Evolutionary conservation across 1,284 basidiomycete species (phyloP).

Genomic region (Ceratobasidium sp.): DNA sequence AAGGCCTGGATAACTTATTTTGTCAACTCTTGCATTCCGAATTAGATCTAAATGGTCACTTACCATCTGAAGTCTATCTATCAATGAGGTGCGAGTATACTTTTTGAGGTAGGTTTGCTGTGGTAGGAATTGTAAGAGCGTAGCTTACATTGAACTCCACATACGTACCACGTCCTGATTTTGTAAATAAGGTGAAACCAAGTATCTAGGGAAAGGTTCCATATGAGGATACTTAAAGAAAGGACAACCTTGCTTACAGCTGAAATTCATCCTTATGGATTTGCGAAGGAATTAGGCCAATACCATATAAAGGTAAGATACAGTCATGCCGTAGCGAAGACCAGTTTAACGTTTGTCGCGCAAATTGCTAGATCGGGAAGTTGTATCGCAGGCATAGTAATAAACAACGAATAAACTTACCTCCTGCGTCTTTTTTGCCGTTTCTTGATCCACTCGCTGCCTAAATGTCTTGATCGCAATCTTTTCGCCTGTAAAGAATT

Average conservation of each 20-base stretch:
- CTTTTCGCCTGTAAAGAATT: conserved; percentile 29
- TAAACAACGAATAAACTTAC: not conserved
- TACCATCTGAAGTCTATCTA: conserved; percentile 26
- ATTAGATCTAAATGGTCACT: not conserved
- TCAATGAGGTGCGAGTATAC: not conserved
- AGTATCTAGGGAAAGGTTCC: not conserved
- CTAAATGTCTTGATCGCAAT: conserved; percentile 34
- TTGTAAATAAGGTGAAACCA: conserved; percentile 30
- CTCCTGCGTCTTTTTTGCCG: conserved; percentile 21
- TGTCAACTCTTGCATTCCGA: not conserved
- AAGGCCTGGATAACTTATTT: not conserved
- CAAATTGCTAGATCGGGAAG: conserved; percentile 12
- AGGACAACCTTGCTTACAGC: not conserved
- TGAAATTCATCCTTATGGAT: conserved; percentile 7
- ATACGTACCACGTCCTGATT: conserved; percentile 34
- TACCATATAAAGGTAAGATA: conserved; percentile 37
- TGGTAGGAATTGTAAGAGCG: not conserved
- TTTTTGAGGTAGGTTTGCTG: conserved; percentile 29
- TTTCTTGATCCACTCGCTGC: conserved; percentile 33
- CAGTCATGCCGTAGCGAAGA: conserved; percentile 29
- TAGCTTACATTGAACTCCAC: no score
- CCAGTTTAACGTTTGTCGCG: conserved; percentile 30
- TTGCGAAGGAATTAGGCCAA: not conserved
- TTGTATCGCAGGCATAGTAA: not conserved
- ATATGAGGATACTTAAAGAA: not conserved